These are phyloP conservation scores for Talaromyces sp. DNA, from an alignment of 2,329 filamentous ascomycete species.

Conservation along the genomic window DNA sequence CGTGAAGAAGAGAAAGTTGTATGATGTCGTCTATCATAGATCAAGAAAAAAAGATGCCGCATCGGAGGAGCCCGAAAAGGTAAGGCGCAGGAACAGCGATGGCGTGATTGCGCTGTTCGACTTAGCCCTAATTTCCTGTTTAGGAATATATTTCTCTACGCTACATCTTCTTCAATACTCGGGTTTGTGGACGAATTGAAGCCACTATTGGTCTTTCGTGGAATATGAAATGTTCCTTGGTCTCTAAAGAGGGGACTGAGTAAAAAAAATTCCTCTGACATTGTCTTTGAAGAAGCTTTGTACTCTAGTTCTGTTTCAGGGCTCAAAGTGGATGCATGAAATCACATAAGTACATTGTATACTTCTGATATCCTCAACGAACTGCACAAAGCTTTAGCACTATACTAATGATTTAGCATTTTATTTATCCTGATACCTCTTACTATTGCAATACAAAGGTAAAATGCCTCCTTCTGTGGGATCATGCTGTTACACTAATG, in stretches of 20 bases:
- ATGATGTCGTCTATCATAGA: neutral
- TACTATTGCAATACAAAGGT: neutral
- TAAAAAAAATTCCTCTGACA: neutral
- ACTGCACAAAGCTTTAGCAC: neutral
- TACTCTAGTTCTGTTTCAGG: neutral
- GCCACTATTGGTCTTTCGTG: neutral
- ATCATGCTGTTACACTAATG: neutral
- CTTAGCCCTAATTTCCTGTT: conserved; percentile 11
- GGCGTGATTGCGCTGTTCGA: conserved; percentile 13
- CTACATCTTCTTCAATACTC: neutral
- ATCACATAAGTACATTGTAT: conserved; percentile 1
- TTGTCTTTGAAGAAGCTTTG: neutral
- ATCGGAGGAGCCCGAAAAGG: conserved; percentile 7
- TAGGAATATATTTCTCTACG: neutral
- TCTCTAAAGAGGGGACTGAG: too few relatives aligned
- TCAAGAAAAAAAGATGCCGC: conserved; percentile 3
- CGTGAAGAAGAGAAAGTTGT: neutral
- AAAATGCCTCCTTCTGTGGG: neutral
- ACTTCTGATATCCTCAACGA: neutral
- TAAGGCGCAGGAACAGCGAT: conserved; percentile 12
- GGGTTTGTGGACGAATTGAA: neutral
- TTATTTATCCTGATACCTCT: neutral
- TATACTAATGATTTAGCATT: neutral
- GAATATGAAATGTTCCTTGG: neutral
- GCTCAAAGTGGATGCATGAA: neutral